Evolutionary conservation across 2,329 filamentous ascomycete genomes (phyloP).

Genomic region (Xenoacremonium recifei): DNA sequence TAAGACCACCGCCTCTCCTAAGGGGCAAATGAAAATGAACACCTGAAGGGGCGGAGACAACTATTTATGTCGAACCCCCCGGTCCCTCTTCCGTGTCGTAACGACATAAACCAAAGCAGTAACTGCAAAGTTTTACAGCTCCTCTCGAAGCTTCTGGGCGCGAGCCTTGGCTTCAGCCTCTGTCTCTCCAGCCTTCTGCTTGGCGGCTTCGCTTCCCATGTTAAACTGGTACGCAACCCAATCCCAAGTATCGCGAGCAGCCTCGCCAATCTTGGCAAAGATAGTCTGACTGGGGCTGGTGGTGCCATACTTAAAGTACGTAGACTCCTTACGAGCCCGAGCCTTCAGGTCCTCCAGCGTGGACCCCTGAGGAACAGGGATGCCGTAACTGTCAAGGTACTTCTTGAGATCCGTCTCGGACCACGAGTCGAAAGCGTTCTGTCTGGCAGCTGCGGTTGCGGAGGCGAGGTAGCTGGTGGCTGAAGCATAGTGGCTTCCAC

Average conservation of each 20-base stretch:
- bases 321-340: slow-evolving; percentile 68
- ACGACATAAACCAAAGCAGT: too few species aligned
- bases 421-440: slow-evolving; percentile 70
- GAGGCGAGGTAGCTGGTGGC: slow-evolving; percentile 69
- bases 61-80: too few species aligned
- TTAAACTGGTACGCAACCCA: slow-evolving; percentile 52
- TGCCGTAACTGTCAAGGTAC: slow-evolving; percentile 77
- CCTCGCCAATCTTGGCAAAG: slow-evolving; percentile 60
- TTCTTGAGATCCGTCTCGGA: slow-evolving; percentile 71
- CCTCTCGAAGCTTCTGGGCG: slow-evolving; percentile 41
- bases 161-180: slow-evolving; percentile 28
- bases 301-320: slow-evolving; percentile 76
- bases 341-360: slow-evolving; percentile 68
- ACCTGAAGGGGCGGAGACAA: too few species aligned
- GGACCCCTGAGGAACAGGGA: slow-evolving; percentile 65
- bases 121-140: too few species aligned
- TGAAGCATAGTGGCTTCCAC: slow-evolving; percentile 60
- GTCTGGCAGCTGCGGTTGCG: slow-evolving; percentile 64
- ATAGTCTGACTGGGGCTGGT: slow-evolving; percentile 63
- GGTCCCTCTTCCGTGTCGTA: too few species aligned
- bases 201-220: slow-evolving; percentile 46
- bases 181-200: slow-evolving; percentile 43
- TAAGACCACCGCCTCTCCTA: neutral
- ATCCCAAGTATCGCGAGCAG: slow-evolving; percentile 45
- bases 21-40: too few species aligned